Evolutionary conservation across 2,329 filamentous ascomycete species (phyloP).

Genomic region (Penicillium sp.): DNA sequence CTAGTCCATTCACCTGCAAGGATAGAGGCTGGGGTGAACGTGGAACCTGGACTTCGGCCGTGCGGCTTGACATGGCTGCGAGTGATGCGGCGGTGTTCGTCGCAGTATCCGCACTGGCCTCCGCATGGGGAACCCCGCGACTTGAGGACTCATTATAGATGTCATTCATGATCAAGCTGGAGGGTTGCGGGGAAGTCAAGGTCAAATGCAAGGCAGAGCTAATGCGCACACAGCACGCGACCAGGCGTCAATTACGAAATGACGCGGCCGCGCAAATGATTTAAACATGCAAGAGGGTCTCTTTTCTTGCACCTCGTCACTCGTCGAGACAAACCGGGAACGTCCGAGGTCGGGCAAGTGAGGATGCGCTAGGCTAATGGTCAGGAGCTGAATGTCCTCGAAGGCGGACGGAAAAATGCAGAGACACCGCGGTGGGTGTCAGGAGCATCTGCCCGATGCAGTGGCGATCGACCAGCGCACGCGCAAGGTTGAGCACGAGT

Average conservation of each 20-base stretch:
- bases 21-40: conserved; percentile 24
- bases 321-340: conserved; percentile 25
- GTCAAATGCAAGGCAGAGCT: not conserved
- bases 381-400: conserved; percentile 20
- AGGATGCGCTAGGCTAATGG: conserved; percentile 12
- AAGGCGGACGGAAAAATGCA: conserved; percentile 12
- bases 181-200: not conserved
- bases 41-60: conserved; percentile 22
- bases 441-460: conserved; percentile 26
- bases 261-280: conserved; percentile 19
- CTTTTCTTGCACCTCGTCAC: conserved; percentile 25
- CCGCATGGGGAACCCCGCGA: conserved; percentile 23
- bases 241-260: conserved; percentile 20
- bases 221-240: conserved; percentile 13
- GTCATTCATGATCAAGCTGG: conserved; percentile 22
- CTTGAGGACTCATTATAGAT: conserved; percentile 10
- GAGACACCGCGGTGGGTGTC: conserved; percentile 7
- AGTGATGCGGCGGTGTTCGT: conserved; percentile 17
- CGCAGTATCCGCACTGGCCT: conserved; percentile 22
- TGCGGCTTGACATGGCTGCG: conserved; percentile 1
- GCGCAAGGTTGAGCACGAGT: conserved; percentile 30
- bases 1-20: conserved; percentile 24
- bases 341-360: conserved; percentile 22
- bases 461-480: conserved; percentile 30
- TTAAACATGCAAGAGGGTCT: conserved; percentile 22